Evolutionary conservation across 441 rosid species (phyloP).

Genomic region (Euphorbia neoarborescens): DNA sequence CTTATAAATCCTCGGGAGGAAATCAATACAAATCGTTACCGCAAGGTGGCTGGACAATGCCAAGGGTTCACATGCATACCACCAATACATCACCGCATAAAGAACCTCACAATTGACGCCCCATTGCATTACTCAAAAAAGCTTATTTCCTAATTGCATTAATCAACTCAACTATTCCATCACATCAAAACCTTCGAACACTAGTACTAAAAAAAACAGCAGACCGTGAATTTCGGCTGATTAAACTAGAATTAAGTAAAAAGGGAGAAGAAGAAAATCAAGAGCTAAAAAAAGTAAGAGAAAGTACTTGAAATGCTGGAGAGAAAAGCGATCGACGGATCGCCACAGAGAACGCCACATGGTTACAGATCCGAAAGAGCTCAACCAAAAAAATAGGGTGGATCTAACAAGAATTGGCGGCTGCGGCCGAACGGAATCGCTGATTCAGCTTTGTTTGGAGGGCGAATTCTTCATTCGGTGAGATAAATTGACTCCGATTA

Average conservation of each 20-base stretch:
- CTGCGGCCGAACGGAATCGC: neutral
- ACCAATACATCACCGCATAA: neutral
- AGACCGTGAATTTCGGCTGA: neutral
- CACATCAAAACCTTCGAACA: neutral
- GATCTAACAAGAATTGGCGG: neutral
- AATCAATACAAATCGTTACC: neutral
- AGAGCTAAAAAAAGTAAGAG: neutral
- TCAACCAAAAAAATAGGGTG: neutral
- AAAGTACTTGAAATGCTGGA: conserved; percentile 52
- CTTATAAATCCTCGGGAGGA: neutral
- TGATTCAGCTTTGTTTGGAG: neutral
- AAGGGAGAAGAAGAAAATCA: neutral
- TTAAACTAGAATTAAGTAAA: neutral
- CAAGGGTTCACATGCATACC: neutral
- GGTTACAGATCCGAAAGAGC: conserved; percentile 16
- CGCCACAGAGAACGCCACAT: conserved; percentile 72
- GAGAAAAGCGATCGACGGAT: conserved; percentile 69
- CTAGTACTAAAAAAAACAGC: neutral
- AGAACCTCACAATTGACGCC: neutral
- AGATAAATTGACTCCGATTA: neutral
- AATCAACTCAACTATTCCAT: neutral
- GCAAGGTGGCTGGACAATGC: neutral
- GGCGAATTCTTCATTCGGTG: neutral
- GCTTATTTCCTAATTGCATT: neutral
- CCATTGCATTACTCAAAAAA: neutral